A percentile compares a stretch with the other conserved stretches of the same genome.
These are phyloP conservation scores for Stephania japonica DNA, from an alignment of 164 flowering plant species.

Conservation along the genomic window DNA sequence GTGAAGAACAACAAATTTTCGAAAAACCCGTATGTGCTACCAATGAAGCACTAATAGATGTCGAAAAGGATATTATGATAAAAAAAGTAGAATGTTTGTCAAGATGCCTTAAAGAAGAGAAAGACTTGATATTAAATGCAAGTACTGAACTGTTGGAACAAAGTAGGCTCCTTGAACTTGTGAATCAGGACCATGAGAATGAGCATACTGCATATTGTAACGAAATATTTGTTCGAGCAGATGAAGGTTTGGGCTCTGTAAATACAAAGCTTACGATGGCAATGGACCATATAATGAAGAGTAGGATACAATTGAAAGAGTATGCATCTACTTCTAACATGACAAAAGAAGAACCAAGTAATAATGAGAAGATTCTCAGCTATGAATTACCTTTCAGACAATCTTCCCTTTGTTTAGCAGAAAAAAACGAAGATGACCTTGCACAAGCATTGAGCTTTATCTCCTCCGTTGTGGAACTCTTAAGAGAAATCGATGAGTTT, in stretches of 20 bases:
- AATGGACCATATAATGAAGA: slow-evolving; percentile 26
- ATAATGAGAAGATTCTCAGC: slow-evolving; percentile 13
- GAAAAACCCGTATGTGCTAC: not conserved
- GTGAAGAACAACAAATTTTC: slow-evolving; percentile 1
- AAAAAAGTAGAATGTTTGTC: slow-evolving; percentile 23
- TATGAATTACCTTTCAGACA: not conserved
- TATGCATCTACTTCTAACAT: slow-evolving; percentile 22
- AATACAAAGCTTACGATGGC: slow-evolving; percentile 30
- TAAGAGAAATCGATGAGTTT: slow-evolving; percentile 22
- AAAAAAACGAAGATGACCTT: slow-evolving; percentile 13
- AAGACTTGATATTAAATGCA: slow-evolving; percentile 19
- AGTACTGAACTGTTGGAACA: slow-evolving; percentile 24
- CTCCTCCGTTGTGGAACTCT: slow-evolving; percentile 18
- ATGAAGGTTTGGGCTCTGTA: slow-evolving; percentile 26
- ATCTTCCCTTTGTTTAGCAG: slow-evolving; percentile 8
- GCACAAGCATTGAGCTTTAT: slow-evolving; percentile 6
- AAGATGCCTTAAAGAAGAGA: slow-evolving; percentile 19
- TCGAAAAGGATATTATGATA: slow-evolving; percentile 22
- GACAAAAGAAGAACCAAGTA: slow-evolving; percentile 8
- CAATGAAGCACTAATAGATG: slow-evolving; percentile 5
- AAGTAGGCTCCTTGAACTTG: slow-evolving; percentile 11
- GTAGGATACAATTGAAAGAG: slow-evolving; percentile 28
- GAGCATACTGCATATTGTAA: slow-evolving; percentile 7
- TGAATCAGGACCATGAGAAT: slow-evolving; percentile 16
- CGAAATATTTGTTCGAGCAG: slow-evolving; percentile 20